Base-by-base conservation (phyloP, 2,329 filamentous ascomycete species). In the Aspergillus chevalieri region DNA sequence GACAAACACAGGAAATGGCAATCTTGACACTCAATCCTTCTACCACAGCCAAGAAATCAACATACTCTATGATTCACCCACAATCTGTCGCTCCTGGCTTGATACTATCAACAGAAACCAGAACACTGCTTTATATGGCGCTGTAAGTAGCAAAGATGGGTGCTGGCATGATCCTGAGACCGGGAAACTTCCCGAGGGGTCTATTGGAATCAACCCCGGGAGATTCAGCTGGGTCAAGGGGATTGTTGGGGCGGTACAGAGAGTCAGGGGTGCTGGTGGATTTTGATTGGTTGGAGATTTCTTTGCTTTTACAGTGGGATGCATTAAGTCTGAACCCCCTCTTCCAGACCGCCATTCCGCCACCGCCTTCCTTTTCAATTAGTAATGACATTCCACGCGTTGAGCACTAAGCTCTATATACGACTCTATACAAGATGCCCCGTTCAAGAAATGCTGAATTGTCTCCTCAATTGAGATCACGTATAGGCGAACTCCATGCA, bases 21-120 rank as follows among this genome's bases (percentile, higher is more conserved):
- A 91, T 60, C 84, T 90, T 64, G 87, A 92, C 58, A 90, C 87
- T 1, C 87, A 92, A 66, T 83, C 78, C 17, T 91, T 86, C 83
- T 90, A 78, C 56, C 87, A 92, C 61, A 84, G 79, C 48, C 86
- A 90, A 65, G 87, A 92, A 65, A 78, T 87, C 48, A 91, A 92
- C 56, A 67, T 91, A 21, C 81, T 92, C 78, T 69, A 90, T 5
- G 87, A 92, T 53, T 84, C 79, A 17, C 58, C 65, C 0, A 65
- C 74, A 1, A 71, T 90, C 0, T 89, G 86, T 57, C 63, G 62
- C 26, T 74, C 73, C 30, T 89, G 85, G 85, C 74, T 80, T 17
- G 79, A 82, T 14, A 80, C 71, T 0, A 74, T 87, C 14, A 69
- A 78, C 24, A 72, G 80, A 21, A 87, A 87, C 60, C 84, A 88